phyloP scores from a whole-genome alignment of 805 yeast species.

The Yamadazyma takamatsuzukensis region DNA sequence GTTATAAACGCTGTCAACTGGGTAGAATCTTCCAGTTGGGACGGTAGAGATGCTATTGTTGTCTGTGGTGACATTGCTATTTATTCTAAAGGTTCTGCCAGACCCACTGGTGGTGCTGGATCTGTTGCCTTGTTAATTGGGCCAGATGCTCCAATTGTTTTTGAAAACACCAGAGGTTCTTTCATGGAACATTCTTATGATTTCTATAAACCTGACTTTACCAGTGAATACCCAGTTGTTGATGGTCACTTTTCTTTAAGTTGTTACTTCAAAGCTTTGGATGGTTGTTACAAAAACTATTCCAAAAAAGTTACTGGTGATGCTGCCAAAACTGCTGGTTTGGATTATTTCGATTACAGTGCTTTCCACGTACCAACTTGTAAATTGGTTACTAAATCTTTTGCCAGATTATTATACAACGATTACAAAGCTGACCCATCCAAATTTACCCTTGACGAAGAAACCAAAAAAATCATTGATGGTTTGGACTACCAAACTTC shows the following conservation, averaged over 20 bases:
- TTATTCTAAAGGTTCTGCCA: constrained; percentile 94
- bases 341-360: constrained; percentile 81
- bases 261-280: constrained; percentile 93
- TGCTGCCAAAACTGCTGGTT: constrained; percentile 52
- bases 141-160: constrained; percentile 95
- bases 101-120: constrained; percentile 99
- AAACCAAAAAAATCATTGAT: constrained; percentile 51
- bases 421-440: constrained; percentile 76
- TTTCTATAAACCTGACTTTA: constrained; percentile 96
- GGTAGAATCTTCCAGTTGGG: constrained; percentile 96
- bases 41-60: constrained; percentile 95
- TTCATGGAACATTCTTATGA: constrained; percentile 97
- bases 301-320: constrained; percentile 62
- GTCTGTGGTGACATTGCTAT: constrained; percentile 98
- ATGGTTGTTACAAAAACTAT: constrained; percentile 78
- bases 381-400: constrained; percentile 89
- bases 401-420: constrained; percentile 85
- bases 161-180: constrained; percentile 85
- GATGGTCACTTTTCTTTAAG: constrained; percentile 94
- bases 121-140: constrained; percentile 92
- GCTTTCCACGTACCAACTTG: constrained; percentile 99
- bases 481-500: constrained; percentile 69
- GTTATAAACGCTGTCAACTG: constrained; percentile 91
- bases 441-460: constrained; percentile 44
- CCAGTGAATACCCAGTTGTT: constrained; percentile 93